These are phyloP conservation scores for Nannizziopsis barbatae DNA, from an alignment of 2,329 filamentous ascomycete genomes.

Conservation along the genomic window DNA sequence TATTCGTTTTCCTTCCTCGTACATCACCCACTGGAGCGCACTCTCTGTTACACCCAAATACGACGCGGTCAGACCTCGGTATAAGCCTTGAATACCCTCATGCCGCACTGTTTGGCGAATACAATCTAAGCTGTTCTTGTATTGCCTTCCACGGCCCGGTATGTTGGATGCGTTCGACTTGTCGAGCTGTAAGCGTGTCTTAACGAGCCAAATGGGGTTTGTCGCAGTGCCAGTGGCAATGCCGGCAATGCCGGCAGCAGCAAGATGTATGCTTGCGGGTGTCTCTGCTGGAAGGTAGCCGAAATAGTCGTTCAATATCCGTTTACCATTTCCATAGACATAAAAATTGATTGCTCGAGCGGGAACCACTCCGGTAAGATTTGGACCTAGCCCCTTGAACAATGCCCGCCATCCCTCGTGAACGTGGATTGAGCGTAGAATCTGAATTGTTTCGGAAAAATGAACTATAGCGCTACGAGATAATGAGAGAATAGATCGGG, in stretches of 20 bases:
- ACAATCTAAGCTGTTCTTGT: slow-evolving; percentile 82
- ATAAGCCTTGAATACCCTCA: slow-evolving; percentile 72
- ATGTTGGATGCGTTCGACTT: slow-evolving; percentile 59
- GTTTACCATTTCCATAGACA: slow-evolving; percentile 84
- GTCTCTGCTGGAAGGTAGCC: slow-evolving; percentile 31
- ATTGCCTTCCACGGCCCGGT: slow-evolving; percentile 55
- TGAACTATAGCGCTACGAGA: slow-evolving; percentile 59
- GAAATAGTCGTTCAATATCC: slow-evolving; percentile 62
- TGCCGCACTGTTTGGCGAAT: slow-evolving; percentile 67
- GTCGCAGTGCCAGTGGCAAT: slow-evolving; percentile 81
- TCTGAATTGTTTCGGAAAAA: slow-evolving; percentile 74
- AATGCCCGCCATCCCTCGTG: slow-evolving; percentile 75
- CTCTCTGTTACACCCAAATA: slow-evolving; percentile 86
- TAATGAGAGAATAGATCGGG: slow-evolving; percentile 47
- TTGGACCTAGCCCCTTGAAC: slow-evolving; percentile 88
- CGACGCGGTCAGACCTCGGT: slow-evolving; percentile 81
- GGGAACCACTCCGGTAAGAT: slow-evolving; percentile 78
- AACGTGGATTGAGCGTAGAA: slow-evolving; percentile 67
- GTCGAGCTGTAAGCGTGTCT: slow-evolving; percentile 85
- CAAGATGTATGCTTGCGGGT: slow-evolving; percentile 63
- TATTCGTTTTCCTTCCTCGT: slow-evolving; percentile 79
- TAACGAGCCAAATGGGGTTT: slow-evolving; percentile 94
- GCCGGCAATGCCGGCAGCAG: slow-evolving; percentile 64
- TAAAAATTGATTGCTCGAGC: slow-evolving; percentile 89
- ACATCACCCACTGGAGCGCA: slow-evolving; percentile 85